A percentile compares a stretch with the other conserved stretches of the same genome.
Evolutionary conservation across 768 basidiomycete species (phyloP).

Genomic region (Cyclocybe cylindracea): DNA sequence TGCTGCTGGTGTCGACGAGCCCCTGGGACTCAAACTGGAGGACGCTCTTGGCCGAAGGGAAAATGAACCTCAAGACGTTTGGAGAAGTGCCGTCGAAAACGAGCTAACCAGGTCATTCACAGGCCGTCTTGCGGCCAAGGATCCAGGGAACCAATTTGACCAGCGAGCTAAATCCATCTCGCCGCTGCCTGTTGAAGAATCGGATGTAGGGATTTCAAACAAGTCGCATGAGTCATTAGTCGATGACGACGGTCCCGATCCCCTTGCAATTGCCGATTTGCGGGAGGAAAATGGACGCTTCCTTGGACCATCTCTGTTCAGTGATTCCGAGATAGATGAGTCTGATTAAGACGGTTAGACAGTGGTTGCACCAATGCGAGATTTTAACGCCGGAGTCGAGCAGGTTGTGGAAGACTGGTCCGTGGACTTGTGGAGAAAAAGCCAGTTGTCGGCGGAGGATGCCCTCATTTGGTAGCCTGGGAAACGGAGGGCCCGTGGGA

Average conservation of each 20-base stretch:
- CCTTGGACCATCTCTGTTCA: slow-evolving; percentile 31
- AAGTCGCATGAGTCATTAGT: background rate
- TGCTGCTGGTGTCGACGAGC: too few relatives aligned
- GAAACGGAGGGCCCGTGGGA: slow-evolving; percentile 20
- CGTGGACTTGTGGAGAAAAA: background rate
- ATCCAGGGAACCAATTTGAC: too few relatives aligned
- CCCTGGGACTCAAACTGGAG: too few relatives aligned
- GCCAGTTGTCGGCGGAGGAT: background rate
- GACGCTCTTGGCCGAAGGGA: too few relatives aligned
- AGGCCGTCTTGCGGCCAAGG: too few relatives aligned
- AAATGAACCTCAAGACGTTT: too few relatives aligned
- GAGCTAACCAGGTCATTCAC: too few relatives aligned
- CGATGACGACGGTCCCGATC: background rate
- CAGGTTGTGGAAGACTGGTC: slow-evolving; percentile 23
- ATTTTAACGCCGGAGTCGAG: background rate
- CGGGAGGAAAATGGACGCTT: slow-evolving; percentile 30
- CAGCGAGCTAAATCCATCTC: too few relatives aligned
- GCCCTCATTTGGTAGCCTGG: too few relatives aligned
- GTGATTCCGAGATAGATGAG: slow-evolving; percentile 19
- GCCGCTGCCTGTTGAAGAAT: background rate
- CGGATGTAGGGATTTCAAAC: background rate
- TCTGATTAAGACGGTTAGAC: background rate
- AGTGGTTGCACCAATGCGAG: background rate
- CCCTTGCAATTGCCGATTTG: slow-evolving; percentile 19
- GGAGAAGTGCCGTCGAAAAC: too few relatives aligned